Evolutionary conservation across 768 basidiomycete genomes (phyloP), one percentile per base, ranked within the genome.

Genomic region (Kwoniella sp.): DNA sequence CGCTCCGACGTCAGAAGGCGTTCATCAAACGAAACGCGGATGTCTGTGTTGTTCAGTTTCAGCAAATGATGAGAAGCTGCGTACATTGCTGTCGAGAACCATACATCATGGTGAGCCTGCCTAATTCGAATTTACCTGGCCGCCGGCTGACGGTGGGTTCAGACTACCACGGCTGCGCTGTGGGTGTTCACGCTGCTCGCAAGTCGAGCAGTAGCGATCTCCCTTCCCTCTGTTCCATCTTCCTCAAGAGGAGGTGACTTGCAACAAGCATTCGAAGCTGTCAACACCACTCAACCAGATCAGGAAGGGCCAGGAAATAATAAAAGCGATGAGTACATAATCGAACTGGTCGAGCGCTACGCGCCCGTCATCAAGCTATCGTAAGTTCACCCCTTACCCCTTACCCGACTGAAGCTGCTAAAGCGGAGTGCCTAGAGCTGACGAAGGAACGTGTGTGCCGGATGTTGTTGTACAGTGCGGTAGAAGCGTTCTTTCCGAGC

Each of bases 331-430:
- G 55, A 63, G 28, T 52, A 58, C 25, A 73, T 77, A 52, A 34
- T 50, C 25, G 62, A 48, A 0, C 61, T 78, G 51, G 30, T 78
- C 47, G 58, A 65, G 5, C 54, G 63, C 52, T 74, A 70, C 57
- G 72, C 76, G 20, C 76, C 76, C 0, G 64, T 77, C 2, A 61
- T 77, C 59, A 74, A 73, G 54, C 65, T 77, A 17, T 69, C 69
- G 74, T 75, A 25, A 45, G 67, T 55, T 22, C 23, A 23, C 17
- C n/a, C n/a, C n/a, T n/a, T n/a, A n/a, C n/a, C n/a, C n/a, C n/a
- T n/a, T n/a, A n/a, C n/a, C n/a, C n/a, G n/a, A n/a, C n/a, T n/a
- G n/a, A n/a, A n/a, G n/a, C n/a, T n/a, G n/a, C n/a, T n/a, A n/a
- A n/a, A n/a, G n/a, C 52, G 26, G 12, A 38, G 3, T 31, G 4